Evolutionary conservation across 345 rosid genomes (phyloP).

Genomic region (Hibiscus syriacus): DNA sequence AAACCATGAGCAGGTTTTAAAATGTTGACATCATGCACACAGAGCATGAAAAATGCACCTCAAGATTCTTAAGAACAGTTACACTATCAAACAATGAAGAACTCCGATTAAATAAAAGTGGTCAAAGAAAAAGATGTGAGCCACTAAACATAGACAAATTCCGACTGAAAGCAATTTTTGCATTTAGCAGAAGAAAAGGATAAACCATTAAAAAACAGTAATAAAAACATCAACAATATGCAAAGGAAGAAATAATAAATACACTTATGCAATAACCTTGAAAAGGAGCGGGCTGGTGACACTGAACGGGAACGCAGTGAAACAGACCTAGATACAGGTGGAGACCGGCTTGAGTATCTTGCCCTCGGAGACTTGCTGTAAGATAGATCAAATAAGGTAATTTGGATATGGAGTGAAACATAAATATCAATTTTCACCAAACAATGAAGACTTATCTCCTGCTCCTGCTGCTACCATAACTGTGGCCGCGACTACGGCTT

Average conservation of each 20-base stretch:
- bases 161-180: neutral
- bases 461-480: conserved; percentile 42
- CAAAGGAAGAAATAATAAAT: neutral
- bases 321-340: neutral
- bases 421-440: neutral
- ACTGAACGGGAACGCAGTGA: neutral
- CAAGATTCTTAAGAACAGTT: neutral
- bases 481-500: conserved; percentile 37
- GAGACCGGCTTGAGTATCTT: neutral
- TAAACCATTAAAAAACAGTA: neutral
- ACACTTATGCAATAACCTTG: neutral
- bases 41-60: neutral
- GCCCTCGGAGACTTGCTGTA: conserved; percentile 1
- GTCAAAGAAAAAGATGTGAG: neutral
- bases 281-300: neutral
- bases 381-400: neutral
- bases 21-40: neutral
- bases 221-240: neutral
- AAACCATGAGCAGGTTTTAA: neutral
- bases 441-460: conserved; percentile 38
- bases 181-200: neutral
- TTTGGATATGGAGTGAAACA: neutral
- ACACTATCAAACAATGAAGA: neutral
- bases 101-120: neutral
- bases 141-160: no score